Evolutionary conservation across 2,329 filamentous ascomycete genomes (phyloP), one percentile per base, ranked within the genome.

Genomic region (Talaromyces sp.): DNA sequence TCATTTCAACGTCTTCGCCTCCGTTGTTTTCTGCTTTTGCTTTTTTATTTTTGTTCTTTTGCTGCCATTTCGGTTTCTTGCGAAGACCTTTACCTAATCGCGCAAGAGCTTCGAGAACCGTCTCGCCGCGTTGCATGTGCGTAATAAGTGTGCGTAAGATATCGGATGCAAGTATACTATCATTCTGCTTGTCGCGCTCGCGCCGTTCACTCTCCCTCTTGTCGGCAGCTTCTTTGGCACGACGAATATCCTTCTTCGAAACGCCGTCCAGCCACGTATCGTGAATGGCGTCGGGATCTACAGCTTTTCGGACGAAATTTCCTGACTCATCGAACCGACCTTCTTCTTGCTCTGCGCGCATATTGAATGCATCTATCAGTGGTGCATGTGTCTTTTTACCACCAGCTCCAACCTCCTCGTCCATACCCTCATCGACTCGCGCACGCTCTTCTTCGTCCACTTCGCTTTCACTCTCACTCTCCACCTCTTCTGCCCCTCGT

Each of bases 291-390:
- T 97, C 91, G 0, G 91, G 90, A 66, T 99, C 94, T 8, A 78
- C 83, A 0, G 92, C 92, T 73, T 95, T 95, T 58, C 94, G 85
- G 45, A 99, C 85, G 70, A 86, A 99, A 72, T 97, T 99, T 9
- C 93, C 93, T 1, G 86, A 79, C 65, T 94, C 89, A 70, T 99
- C 94, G 67, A 97, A 99, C 10, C 86, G 83, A 1, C 94, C 94
- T 65, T 97, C 93, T 68, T 97, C 91, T 71, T 95, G 87, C 73
- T 99, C 94, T 11, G 84, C 78, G 60, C 84, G 86, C 81, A 99
- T 89, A 69, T 99, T 97, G 81, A 99, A 99, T 2, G 93, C 93
- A 72, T 97, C 94, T 5, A 99, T 82, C 71, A 94, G 90, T 1
- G 94, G 94, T 1, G 94, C 94, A 72, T 97, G 91, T 66, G 86